phyloP scores from a whole-genome alignment of 208 protist genomes.

The Porcisia hertigi region DNA sequence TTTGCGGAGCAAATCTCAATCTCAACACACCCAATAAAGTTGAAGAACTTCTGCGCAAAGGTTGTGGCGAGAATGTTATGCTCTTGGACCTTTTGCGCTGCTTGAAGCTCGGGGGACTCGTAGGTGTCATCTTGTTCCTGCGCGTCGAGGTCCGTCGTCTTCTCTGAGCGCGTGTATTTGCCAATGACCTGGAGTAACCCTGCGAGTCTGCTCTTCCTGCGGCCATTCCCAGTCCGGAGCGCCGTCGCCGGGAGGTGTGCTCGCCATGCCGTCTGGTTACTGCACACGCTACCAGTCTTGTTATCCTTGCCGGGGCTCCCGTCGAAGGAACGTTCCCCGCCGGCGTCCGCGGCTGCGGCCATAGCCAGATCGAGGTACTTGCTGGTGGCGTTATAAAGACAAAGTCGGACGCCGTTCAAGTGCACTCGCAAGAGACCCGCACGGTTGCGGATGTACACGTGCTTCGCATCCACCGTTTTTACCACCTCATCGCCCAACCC shows the following conservation, averaged over 20 bases:
- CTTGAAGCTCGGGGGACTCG: constrained; percentile 28
- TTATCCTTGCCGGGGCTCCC: not conserved
- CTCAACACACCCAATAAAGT: constrained; percentile 76
- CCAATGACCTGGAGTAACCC: not conserved
- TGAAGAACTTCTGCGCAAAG: constrained; percentile 69
- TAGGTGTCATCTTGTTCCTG: constrained; percentile 18
- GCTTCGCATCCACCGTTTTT: constrained; percentile 56
- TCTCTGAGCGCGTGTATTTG: constrained; percentile 16
- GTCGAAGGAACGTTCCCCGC: constrained; percentile 1
- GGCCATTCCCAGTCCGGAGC: not conserved
- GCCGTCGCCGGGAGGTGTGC: not conserved
- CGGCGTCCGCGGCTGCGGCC: not conserved
- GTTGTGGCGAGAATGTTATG: constrained; percentile 42
- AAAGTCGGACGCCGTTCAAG: constrained; percentile 81
- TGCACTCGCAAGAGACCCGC: constrained; percentile 71
- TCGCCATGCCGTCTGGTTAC: not conserved
- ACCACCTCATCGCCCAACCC: constrained; percentile 40
- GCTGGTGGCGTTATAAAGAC: constrained; percentile 83
- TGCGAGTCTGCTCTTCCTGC: not conserved
- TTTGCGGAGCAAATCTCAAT: constrained; percentile 72
- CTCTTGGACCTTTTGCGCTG: constrained; percentile 48
- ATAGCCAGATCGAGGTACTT: constrained; percentile 68
- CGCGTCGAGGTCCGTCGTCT: constrained; percentile 25
- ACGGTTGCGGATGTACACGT: constrained; percentile 59
- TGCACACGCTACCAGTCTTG: constrained; percentile 10